Base-by-base conservation (phyloP, 345 rosid species). In the Euclidium syriacum region DNA sequence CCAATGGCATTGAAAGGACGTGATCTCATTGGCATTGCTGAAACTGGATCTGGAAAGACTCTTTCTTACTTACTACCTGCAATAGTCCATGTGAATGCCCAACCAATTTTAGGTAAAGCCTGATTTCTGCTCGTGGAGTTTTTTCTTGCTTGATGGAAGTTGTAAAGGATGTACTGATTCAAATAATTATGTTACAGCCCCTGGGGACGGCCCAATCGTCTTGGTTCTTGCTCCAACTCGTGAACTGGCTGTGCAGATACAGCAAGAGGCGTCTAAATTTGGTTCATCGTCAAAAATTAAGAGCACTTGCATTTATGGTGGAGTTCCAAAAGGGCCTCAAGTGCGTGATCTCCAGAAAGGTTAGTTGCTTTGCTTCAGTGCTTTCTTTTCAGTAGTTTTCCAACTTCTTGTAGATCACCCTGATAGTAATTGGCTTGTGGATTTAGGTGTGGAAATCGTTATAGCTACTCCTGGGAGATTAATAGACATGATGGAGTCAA, bases 311-410 rank as follows among this genome's bases (percentile, higher is more conserved):
- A 78, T 90, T 50, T 95, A 95, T 54, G 99, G 99, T 67, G 99
- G 99, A 69, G 99, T 95, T 71, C 99, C 99, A 4, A 95, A 95
- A 79, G 99, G 99, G 72, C 99, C 99, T 72, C 99, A 95, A 77
- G 96, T 95, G 64, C 99, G 97, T 79, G 97, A 95, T 85, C 89
- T 95, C 65, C 99, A 90, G 80, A 95, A 95, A 86, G 99, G 99
- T 94, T 59, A 77, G 77, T 53, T 76, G 56, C 68, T 62, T 63
- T 64, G 49, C 69, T 70, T 72, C 56, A n/a, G 1, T 53, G 26
- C 7, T 18, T 59, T 40, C 6, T 36, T 35, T 54, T 53, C n/a
- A 17, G n/a, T 34, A 1, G 22, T 15, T 48, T 43, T 33, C 9
- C 24, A 36, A 3, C 2, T 40, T 7, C 22, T 11, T 4, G 12